Evolutionary conservation across 2,329 filamentous ascomycete genomes (phyloP).

Genomic region (Diaporthe humulicola): DNA sequence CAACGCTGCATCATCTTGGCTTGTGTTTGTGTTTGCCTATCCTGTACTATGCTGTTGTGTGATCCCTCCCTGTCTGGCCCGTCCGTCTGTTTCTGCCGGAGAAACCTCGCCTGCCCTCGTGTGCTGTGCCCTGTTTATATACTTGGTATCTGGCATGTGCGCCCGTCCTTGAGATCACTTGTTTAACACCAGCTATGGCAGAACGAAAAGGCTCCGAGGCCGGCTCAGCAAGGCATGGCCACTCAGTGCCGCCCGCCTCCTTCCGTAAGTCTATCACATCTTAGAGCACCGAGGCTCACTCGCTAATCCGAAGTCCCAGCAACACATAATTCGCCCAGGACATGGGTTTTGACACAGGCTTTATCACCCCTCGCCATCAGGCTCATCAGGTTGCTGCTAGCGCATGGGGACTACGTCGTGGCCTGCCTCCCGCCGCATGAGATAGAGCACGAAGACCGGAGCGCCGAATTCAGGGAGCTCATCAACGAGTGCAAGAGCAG

Average conservation of each 20-base stretch:
- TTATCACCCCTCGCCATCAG: conserved; percentile 88
- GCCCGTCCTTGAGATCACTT: conserved; percentile 21
- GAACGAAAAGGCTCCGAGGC: conserved; percentile 61
- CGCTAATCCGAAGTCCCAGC: conserved; percentile 59
- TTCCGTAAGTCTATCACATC: conserved; percentile 60
- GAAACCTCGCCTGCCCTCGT: conserved; percentile 10
- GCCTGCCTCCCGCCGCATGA: conserved; percentile 85
- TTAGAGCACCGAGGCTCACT: conserved; percentile 34
- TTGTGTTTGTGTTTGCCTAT: conserved; percentile 41
- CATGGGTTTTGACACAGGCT: conserved; percentile 93
- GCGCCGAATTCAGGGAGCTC: conserved; percentile 84
- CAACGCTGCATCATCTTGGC: conserved; percentile 38
- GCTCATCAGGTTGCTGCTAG: conserved; percentile 83
- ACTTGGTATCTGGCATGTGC: conserved; percentile 34
- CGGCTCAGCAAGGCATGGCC: conserved; percentile 56
- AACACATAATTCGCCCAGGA: conserved; percentile 81
- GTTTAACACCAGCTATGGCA: conserved; percentile 51
- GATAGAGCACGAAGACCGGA: conserved; percentile 81
- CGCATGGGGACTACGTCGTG: conserved; percentile 92
- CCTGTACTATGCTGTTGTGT: conserved; percentile 40
- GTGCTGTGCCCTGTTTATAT: conserved; percentile 23
- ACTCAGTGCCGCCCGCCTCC: conserved; percentile 61
- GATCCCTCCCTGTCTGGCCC: conserved; percentile 31
- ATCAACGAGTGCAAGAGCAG: conserved; percentile 76
- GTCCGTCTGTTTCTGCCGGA: conserved; percentile 21